Percentiles rank a stretch among this genome's conserved stretches.
Conservation (phyloP, 1,139 yeast species). For the Spathaspora sp. region DNA sequence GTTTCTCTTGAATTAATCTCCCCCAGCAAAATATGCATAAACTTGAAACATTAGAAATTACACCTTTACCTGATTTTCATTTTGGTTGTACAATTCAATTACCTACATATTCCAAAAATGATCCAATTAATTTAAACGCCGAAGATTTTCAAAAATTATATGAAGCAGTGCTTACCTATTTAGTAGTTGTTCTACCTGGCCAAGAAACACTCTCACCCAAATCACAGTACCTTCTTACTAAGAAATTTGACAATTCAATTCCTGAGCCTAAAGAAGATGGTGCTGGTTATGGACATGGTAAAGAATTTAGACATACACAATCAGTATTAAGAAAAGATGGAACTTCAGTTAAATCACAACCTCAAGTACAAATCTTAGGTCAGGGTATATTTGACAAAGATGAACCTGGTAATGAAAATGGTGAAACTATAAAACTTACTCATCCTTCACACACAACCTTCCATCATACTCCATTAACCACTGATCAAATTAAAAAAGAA, state of each 20-base stretch:
- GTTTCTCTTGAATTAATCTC: not conserved
- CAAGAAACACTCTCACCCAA: conserved; percentile 66
- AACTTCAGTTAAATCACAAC: conserved; percentile 72
- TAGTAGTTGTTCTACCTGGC: conserved; percentile 71
- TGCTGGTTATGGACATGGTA: conserved; percentile 74
- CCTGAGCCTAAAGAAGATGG: conserved; percentile 43
- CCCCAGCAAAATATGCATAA: conserved; percentile 18
- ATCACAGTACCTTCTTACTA: conserved; percentile 72
- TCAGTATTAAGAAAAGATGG: conserved; percentile 82
- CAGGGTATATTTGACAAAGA: conserved; percentile 72
- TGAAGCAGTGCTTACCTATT: conserved; percentile 62
- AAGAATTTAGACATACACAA: conserved; percentile 75
- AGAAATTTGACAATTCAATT: conserved; percentile 74
- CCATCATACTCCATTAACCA: conserved; percentile 67
- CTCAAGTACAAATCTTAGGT: conserved; percentile 87
- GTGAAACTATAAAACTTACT: conserved; percentile 58
- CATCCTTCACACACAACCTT: conserved; percentile 83
- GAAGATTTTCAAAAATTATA: conserved; percentile 61
- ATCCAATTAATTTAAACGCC: conserved; percentile 70
- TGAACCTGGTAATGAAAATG: conserved; percentile 64
- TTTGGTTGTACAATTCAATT: conserved; percentile 68
- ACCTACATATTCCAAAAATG: conserved; percentile 64
- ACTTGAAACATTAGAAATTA: conserved; percentile 28
- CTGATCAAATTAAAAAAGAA: conserved; percentile 55
- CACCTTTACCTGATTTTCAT: conserved; percentile 51